Conservation (phyloP, 2,329 filamentous ascomycete species). For the Pyricularia pennisetigena region DNA sequence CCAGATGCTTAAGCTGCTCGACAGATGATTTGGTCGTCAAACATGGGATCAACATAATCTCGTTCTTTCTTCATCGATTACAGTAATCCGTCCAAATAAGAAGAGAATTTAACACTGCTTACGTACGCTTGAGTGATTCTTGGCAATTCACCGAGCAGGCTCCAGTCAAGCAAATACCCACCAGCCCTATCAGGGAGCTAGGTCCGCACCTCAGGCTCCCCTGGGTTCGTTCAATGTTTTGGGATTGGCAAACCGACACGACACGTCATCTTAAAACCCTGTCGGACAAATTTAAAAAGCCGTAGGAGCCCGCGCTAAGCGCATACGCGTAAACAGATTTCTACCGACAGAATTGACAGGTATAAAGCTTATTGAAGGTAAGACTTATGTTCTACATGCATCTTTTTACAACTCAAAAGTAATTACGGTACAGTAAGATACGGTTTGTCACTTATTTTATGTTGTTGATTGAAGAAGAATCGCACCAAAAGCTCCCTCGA, state of each 20-base stretch:
- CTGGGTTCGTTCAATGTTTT: no score
- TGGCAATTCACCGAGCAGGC: neutral
- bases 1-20: neutral
- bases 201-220: no score
- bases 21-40: neutral
- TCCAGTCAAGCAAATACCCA: neutral
- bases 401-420: neutral
- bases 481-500: neutral
- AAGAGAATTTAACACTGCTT: neutral
- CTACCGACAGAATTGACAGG: no score
- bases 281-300: neutral
- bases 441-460: neutral
- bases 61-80: neutral
- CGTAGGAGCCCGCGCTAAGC: neutral
- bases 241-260: no score
- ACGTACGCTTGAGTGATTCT: neutral
- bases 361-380: no score
- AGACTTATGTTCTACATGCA: no score
- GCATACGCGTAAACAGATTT: neutral
- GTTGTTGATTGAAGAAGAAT: neutral
- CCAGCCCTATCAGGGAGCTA: neutral
- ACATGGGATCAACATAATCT: neutral
- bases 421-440: neutral
- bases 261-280: neutral
- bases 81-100: neutral